Conservation (phyloP, 2,329 filamentous ascomycete species). For the Cladosporium sp. region DNA sequence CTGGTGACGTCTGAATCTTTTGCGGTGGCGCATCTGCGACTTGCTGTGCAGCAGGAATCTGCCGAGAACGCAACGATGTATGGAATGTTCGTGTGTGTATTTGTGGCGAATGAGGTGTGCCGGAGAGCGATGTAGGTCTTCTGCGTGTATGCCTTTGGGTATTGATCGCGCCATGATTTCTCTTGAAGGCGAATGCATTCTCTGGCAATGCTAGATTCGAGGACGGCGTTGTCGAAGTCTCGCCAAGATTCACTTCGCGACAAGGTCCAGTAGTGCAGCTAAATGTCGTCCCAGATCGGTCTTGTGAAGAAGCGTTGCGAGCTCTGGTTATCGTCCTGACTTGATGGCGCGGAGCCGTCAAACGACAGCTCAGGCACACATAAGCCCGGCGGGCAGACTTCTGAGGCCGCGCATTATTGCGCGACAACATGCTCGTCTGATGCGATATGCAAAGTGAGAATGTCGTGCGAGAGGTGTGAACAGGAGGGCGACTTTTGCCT, state of each 20-base stretch:
- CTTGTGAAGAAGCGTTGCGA: too few relatives aligned
- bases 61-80: neutral
- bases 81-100: constrained; percentile 2
- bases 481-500: too few relatives aligned
- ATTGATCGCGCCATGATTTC: too few relatives aligned
- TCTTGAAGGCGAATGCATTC: too few relatives aligned
- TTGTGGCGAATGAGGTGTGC: too few relatives aligned
- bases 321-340: neutral
- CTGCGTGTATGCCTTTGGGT: neutral
- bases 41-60: neutral
- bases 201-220: too few relatives aligned
- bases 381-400: constrained; percentile 17
- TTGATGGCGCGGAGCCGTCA: constrained; percentile 10
- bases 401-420: constrained; percentile 9
- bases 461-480: too few relatives aligned
- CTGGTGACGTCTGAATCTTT: neutral
- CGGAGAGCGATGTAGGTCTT: too few relatives aligned
- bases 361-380: constrained; percentile 24
- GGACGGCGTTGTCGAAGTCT: neutral
- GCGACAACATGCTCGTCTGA: constrained; percentile 4
- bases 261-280: too few relatives aligned
- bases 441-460: neutral
- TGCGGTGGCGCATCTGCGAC: neutral
- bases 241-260: too few relatives aligned
- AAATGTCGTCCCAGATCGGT: too few relatives aligned